Conservation (phyloP, 2,329 filamentous ascomycete genomes). For the Aspergillus transmontanensis region DNA sequence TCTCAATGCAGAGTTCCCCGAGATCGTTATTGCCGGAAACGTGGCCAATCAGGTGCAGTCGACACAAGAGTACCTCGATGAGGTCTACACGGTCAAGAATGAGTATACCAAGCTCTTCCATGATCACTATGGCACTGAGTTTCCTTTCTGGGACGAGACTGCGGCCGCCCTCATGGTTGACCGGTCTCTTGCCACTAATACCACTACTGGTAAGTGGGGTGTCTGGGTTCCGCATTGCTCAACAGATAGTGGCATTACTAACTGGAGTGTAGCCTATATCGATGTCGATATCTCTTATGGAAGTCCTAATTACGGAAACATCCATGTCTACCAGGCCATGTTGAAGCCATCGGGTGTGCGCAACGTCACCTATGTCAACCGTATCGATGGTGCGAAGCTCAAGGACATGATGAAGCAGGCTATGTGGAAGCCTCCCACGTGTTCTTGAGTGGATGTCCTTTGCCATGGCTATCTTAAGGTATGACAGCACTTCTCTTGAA, state of each 20-base stretch:
- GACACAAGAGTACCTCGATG: constrained; percentile 42
- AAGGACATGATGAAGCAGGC: constrained; percentile 35
- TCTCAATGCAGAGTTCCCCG: constrained; percentile 50
- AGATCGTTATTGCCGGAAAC: constrained; percentile 50
- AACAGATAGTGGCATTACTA: neutral
- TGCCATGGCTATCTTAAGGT: neutral
- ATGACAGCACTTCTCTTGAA: neutral
- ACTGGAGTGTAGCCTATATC: constrained; percentile 36
- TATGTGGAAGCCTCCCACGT: constrained; percentile 28
- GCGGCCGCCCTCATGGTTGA: constrained; percentile 44
- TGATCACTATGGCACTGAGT: constrained; percentile 41
- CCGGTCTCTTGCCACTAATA: constrained; percentile 41
- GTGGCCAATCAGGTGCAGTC: constrained; percentile 52
- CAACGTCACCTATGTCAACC: constrained; percentile 46
- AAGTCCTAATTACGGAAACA: constrained; percentile 46
- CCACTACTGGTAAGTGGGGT: constrained; percentile 32
- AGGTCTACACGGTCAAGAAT: constrained; percentile 40
- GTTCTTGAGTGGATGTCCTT: neutral
- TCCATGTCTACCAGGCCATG: constrained; percentile 47
- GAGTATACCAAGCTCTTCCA: constrained; percentile 43
- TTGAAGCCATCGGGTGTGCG: constrained; percentile 38
- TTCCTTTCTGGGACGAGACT: constrained; percentile 53
- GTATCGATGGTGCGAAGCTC: constrained; percentile 39
- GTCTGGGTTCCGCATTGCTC: neutral
- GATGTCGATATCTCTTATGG: constrained; percentile 48